Conservation (phyloP, 805 yeast species). For the Metschnikowia kofuensis region DNA sequence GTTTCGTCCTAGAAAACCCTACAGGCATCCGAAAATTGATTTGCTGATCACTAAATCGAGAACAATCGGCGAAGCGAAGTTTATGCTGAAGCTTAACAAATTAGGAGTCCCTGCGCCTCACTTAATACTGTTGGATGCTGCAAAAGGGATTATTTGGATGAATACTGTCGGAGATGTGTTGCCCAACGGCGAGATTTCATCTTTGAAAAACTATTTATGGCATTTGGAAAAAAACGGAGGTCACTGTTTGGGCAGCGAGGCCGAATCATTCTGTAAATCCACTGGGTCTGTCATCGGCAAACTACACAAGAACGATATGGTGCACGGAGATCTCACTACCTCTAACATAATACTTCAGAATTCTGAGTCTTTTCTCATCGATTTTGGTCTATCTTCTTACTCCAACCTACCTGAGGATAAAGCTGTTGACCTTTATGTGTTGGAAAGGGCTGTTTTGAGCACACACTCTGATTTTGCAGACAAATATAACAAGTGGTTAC, state of each 20-base stretch:
- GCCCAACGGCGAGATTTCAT: constrained; percentile 52
- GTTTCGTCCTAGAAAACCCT: constrained; percentile 86
- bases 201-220: constrained; percentile 77
- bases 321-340: constrained; percentile 93
- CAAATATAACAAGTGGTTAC: constrained; percentile 62
- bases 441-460: constrained; percentile 86
- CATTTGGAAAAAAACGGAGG: constrained; percentile 36
- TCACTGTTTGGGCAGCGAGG: constrained; percentile 32
- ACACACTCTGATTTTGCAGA: constrained; percentile 80
- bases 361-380: constrained; percentile 63
- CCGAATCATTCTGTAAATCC: constrained; percentile 40
- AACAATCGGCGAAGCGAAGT: constrained; percentile 80
- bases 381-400: constrained; percentile 84
- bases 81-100: constrained; percentile 54
- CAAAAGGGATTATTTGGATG: constrained; percentile 86
- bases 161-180: constrained; percentile 63
- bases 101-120: constrained; percentile 69
- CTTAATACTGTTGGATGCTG: constrained; percentile 71
- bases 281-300: constrained; percentile 71
- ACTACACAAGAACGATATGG: constrained; percentile 71
- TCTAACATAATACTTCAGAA: constrained; percentile 69
- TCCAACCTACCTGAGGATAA: constrained; percentile 81
- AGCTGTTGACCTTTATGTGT: constrained; percentile 94
- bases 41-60: constrained; percentile 70
- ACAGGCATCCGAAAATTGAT: constrained; percentile 84